phyloP scores from a whole-genome alignment of 768 basidiomycete genomes.

The Sporobolomyces roseus region DNA sequence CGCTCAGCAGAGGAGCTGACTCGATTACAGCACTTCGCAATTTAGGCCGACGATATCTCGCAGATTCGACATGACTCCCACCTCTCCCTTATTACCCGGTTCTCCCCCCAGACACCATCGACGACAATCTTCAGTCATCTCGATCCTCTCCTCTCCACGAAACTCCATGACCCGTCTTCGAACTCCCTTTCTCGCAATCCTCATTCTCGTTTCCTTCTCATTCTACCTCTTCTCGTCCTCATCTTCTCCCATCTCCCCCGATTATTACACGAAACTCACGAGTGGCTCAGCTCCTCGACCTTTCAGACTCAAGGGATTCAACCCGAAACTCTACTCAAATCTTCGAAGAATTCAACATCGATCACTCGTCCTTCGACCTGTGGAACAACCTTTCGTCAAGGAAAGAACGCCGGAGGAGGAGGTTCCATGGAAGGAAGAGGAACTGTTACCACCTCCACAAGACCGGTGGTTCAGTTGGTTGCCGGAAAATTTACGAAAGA shows the following conservation, averaged over 20 bases:
- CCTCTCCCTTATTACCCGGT: not conserved
- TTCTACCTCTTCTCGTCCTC: conserved; percentile 15
- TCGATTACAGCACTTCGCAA: too few relatives aligned
- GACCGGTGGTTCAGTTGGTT: not conserved
- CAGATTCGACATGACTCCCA: not conserved
- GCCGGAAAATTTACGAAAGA: not conserved
- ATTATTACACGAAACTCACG: not conserved
- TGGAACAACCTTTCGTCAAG: conserved; percentile 2
- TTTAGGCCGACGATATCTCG: too few relatives aligned
- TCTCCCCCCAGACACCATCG: not conserved
- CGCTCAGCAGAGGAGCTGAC: too few relatives aligned
- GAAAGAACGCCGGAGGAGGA: not conserved
- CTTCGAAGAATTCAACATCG: conserved; percentile 23
- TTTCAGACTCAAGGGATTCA: conserved; percentile 15
- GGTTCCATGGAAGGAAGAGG: conserved; percentile 20
- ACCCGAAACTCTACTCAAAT: conserved; percentile 4
- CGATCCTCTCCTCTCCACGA: not conserved
- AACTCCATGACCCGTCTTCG: not conserved
- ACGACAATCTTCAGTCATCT: not conserved
- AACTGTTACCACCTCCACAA: conserved; percentile 5
- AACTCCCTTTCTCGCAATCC: conserved; percentile 1
- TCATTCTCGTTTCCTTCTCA: not conserved
- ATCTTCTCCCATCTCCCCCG: conserved; percentile 6
- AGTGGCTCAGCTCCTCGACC: not conserved
- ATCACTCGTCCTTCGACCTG: conserved; percentile 19